Conservation (phyloP, 2,329 filamentous ascomycete genomes). For the Verticillium klebahnii region DNA sequence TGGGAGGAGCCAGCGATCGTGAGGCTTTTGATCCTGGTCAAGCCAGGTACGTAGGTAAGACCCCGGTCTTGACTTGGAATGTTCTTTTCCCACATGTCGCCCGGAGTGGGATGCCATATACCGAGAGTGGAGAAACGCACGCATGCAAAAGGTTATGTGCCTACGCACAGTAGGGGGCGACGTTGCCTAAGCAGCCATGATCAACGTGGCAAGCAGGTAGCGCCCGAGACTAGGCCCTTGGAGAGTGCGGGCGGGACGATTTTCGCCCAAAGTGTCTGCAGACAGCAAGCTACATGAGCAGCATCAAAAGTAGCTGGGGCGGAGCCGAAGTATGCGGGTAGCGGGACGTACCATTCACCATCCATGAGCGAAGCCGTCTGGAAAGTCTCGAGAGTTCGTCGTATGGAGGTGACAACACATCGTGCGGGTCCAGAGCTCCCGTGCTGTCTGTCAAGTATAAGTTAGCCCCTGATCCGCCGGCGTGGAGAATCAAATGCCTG, state of each 20-base stretch:
- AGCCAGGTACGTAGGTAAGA: not conserved
- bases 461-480: slow-evolving; percentile 27
- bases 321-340: slow-evolving; percentile 1
- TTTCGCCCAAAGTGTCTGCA: slow-evolving; percentile 6
- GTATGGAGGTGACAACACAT: slow-evolving; percentile 12
- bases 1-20: not conserved
- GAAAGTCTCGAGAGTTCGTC: slow-evolving; percentile 1
- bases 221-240: slow-evolving; percentile 6
- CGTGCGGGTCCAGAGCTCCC: slow-evolving; percentile 9
- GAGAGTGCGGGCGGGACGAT: not conserved
- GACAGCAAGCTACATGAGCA: slow-evolving; percentile 1
- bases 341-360: not conserved
- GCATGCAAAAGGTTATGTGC: not conserved
- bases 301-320: not conserved
- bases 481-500: not conserved
- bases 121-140: slow-evolving; percentile 2
- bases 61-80: not conserved
- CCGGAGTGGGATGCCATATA: not conserved
- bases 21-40: slow-evolving; percentile 3
- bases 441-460: slow-evolving; percentile 28
- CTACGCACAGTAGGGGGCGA: slow-evolving; percentile 10
- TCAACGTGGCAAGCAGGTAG: slow-evolving; percentile 29
- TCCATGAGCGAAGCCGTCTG: not conserved
- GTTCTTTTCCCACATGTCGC: not conserved
- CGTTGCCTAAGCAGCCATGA: slow-evolving; percentile 15